Evolutionary conservation across 2,329 filamentous ascomycete species (phyloP).

Genomic region (Colletotrichum tabaci): DNA sequence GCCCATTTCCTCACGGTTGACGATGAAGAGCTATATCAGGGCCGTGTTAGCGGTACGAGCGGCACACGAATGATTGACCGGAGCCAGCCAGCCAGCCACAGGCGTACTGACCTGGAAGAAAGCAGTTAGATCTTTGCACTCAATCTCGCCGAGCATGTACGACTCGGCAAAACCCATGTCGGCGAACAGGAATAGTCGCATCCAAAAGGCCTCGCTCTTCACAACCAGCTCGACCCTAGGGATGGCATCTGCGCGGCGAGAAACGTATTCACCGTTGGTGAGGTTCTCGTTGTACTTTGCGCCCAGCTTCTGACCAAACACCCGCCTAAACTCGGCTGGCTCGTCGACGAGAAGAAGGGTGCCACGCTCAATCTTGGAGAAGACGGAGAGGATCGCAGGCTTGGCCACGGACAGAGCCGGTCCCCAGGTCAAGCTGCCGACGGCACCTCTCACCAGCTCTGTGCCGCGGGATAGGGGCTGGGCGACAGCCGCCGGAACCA

Average conservation of each 20-base stretch:
- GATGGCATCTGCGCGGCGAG: constrained; percentile 51
- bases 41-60: constrained; percentile 44
- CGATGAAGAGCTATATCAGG: constrained; percentile 73
- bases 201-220: constrained; percentile 78
- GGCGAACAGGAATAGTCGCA: constrained; percentile 76
- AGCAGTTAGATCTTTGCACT: constrained; percentile 75
- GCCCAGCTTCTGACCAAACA: constrained; percentile 63
- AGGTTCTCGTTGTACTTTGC: constrained; percentile 55
- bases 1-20: constrained; percentile 74
- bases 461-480: constrained; percentile 56
- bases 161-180: constrained; percentile 84
- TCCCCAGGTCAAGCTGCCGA: constrained; percentile 63
- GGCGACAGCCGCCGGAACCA: constrained; percentile 55
- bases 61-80: constrained; percentile 7
- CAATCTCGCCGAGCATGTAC: constrained; percentile 81
- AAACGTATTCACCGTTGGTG: constrained; percentile 49
- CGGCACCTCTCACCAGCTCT: constrained; percentile 57
- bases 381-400: constrained; percentile 60
- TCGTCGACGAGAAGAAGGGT: constrained; percentile 65
- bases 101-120: constrained; percentile 74
- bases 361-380: constrained; percentile 63
- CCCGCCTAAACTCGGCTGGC: constrained; percentile 56
- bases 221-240: constrained; percentile 70
- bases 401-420: constrained; percentile 63
- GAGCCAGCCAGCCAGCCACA: neutral